These are phyloP conservation scores for Xylaria longipes DNA, from an alignment of 495 filamentous ascomycete species.

Conservation along the genomic window DNA sequence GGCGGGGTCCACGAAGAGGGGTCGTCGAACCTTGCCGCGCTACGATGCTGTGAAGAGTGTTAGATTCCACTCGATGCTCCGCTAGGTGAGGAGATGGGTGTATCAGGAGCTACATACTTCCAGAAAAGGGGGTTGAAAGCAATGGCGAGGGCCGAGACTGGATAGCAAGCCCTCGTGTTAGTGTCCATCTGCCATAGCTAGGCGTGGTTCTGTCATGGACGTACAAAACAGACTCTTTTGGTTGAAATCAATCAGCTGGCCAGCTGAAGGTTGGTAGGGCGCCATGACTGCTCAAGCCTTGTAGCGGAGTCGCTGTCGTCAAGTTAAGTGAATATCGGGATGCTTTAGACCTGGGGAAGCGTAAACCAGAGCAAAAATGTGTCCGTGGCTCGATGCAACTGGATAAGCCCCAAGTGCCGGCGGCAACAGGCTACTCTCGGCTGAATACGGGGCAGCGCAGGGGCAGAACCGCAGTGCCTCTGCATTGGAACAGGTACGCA, in stretches of 20 bases:
- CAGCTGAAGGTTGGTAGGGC: conserved; percentile 32
- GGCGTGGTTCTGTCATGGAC: conserved; percentile 27
- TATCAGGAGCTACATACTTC: conserved; percentile 64
- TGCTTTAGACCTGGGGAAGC: background rate
- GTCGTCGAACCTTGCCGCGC: conserved; percentile 67
- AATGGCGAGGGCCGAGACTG: conserved; percentile 72
- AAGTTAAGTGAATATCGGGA: background rate
- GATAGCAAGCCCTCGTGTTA: conserved; percentile 27
- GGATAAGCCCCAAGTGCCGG: too few species aligned
- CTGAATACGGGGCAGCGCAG: background rate
- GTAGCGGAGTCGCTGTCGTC: background rate
- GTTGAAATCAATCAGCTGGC: conserved; percentile 65
- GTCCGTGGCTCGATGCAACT: too few species aligned
- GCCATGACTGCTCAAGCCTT: conserved; percentile 31
- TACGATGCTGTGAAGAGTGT: conserved; percentile 56
- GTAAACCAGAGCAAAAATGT: background rate
- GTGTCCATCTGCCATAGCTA: background rate
- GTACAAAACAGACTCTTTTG: conserved; percentile 69
- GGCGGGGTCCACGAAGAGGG: conserved; percentile 9
- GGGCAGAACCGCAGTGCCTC: background rate
- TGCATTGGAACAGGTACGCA: too few species aligned
- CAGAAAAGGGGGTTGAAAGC: conserved; percentile 81
- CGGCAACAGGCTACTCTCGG: conserved; percentile 15
- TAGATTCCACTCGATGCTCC: conserved; percentile 30
- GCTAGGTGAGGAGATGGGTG: conserved; percentile 1